A percentile compares a stretch with the other conserved stretches of the same genome.
These are phyloP conservation scores for Tricholoma matsutake DNA, from an alignment of 768 basidiomycete species.

Conservation along the genomic window DNA sequence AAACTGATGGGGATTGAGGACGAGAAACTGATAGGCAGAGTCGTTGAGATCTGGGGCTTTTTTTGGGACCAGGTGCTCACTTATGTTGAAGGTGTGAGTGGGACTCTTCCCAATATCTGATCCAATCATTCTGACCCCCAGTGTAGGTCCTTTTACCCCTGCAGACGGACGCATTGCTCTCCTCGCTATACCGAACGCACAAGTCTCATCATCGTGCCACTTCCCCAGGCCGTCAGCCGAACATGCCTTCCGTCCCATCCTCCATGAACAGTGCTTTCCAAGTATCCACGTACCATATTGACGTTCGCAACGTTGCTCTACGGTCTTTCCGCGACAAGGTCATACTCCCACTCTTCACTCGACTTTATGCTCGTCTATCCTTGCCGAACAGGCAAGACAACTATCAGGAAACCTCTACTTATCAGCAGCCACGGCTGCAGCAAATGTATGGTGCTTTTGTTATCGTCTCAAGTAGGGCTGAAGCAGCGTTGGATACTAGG, in stretches of 20 bases:
- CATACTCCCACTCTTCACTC: conserved; percentile 59
- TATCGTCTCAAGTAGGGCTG: neutral
- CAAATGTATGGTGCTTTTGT: conserved; percentile 60
- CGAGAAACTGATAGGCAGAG: conserved; percentile 66
- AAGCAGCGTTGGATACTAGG: conserved; percentile 34
- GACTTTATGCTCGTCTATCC: conserved; percentile 55
- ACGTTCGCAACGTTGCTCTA: conserved; percentile 78
- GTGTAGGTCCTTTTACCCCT: conserved; percentile 34
- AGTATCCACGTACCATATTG: conserved; percentile 54
- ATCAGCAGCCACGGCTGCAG: conserved; percentile 68
- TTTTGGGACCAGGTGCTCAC: conserved; percentile 90
- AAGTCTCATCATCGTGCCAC: conserved; percentile 52
- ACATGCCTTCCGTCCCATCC: conserved; percentile 40
- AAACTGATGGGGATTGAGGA: conserved; percentile 78
- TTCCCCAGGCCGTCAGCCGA: conserved; percentile 47
- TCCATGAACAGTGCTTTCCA: conserved; percentile 24
- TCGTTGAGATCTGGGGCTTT: conserved; percentile 90
- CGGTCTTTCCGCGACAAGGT: conserved; percentile 79
- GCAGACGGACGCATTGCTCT: conserved; percentile 49
- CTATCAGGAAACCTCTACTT: conserved; percentile 49
- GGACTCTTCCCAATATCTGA: conserved; percentile 1
- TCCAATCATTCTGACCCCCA: neutral
- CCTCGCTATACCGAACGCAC: conserved; percentile 63
- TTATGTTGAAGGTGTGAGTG: conserved; percentile 80
- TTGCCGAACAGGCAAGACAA: conserved; percentile 53